A percentile compares a stretch with the other conserved stretches of the same genome.
These are phyloP conservation scores for Quercus engelmannii DNA, from an alignment of 306 rosid genomes.

Conservation along the genomic window DNA sequence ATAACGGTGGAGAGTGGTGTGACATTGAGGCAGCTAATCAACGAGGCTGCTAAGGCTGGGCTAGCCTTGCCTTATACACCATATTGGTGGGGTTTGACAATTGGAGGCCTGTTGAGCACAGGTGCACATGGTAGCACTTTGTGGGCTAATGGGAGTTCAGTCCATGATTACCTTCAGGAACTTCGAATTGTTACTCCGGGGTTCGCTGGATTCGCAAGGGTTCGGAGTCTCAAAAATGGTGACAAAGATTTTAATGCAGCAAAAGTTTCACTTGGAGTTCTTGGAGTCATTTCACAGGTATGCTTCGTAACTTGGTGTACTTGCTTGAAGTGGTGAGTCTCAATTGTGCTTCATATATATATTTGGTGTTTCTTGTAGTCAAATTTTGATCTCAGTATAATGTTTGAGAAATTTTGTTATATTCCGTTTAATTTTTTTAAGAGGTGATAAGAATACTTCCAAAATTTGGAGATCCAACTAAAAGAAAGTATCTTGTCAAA, in stretches of 20 bases:
- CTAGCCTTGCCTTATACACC: constrained; percentile 68
- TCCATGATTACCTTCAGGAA: constrained; percentile 61
- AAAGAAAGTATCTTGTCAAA: too few relatives aligned
- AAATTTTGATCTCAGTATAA: too few relatives aligned
- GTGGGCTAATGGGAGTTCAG: constrained; percentile 72
- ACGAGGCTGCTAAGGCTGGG: constrained; percentile 51
- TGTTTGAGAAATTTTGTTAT: too few relatives aligned
- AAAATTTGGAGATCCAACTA: too few relatives aligned
- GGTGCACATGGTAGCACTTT: constrained; percentile 91
- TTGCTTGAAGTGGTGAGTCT: too few relatives aligned
- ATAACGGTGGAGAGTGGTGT: constrained; percentile 67
- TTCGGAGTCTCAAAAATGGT: constrained; percentile 31
- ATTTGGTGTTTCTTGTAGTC: too few relatives aligned
- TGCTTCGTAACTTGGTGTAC: not conserved
- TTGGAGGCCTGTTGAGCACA: constrained; percentile 74
- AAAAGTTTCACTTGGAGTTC: constrained; percentile 77
- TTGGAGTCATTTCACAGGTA: constrained; percentile 91
- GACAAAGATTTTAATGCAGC: constrained; percentile 64
- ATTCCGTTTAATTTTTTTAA: too few relatives aligned
- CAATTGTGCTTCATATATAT: too few relatives aligned
- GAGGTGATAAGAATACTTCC: too few relatives aligned
- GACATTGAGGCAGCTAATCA: constrained; percentile 47
- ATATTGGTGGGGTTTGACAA: constrained; percentile 81
- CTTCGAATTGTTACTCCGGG: constrained; percentile 57
- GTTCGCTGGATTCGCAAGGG: constrained; percentile 45